A percentile compares a stretch with the other conserved stretches of the same genome.
phyloP scores from a whole-genome alignment of 192 early-diverging fungal genomes.

The Dimargaris verticillata region DNA sequence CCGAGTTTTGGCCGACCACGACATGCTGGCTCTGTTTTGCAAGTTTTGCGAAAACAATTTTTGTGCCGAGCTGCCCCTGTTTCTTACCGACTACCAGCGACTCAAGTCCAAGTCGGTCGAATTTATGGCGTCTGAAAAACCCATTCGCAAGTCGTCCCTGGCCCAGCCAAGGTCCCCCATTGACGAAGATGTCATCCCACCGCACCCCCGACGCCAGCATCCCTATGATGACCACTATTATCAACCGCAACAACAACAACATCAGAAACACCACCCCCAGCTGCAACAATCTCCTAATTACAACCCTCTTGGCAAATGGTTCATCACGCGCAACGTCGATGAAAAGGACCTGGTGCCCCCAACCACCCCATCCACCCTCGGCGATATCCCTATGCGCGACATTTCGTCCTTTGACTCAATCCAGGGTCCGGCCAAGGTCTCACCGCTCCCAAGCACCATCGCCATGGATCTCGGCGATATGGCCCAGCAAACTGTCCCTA shows the following conservation, averaged over 20 bases:
- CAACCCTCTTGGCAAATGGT: constrained; percentile 8
- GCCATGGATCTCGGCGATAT: background rate
- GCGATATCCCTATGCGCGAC: background rate
- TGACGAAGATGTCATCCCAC: background rate
- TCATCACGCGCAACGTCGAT: background rate
- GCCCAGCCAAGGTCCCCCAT: too few relatives aligned
- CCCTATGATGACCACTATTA: background rate
- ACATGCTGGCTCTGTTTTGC: constrained; percentile 5
- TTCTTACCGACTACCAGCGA: constrained; percentile 9
- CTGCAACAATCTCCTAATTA: background rate
- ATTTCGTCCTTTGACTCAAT: background rate
- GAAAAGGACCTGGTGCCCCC: background rate
- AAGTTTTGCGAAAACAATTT: constrained; percentile 13
- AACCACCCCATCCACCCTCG: too few relatives aligned
- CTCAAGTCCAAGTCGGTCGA: constrained; percentile 7
- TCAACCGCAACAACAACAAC: background rate
- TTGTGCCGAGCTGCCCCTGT: constrained; percentile 6
- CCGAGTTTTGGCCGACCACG: constrained; percentile 1
- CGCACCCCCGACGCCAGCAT: background rate
- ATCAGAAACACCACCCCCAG: background rate
- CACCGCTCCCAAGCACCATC: background rate
- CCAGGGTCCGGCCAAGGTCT: background rate
- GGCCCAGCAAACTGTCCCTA: background rate
- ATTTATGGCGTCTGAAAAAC: background rate
- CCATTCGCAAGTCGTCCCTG: background rate